phyloP scores from a whole-genome alignment of 371 early-diverging fungal genomes.

The Blakeslea trispora region DNA sequence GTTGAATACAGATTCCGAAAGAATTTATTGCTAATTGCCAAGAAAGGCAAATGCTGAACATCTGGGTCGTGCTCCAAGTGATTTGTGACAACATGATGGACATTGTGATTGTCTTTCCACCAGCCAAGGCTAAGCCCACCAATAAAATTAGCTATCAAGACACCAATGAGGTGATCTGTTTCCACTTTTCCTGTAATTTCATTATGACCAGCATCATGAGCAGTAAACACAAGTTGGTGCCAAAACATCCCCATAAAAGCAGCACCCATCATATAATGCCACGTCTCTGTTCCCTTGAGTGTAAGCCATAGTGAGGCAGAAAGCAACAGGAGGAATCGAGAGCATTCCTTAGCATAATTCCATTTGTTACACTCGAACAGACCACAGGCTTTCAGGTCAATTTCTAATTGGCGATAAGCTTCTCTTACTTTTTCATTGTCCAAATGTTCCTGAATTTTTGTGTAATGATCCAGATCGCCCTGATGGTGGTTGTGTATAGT shows the following conservation, averaged over 20 bases:
- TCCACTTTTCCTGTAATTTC: slow-evolving; percentile 78
- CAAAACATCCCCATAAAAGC: slow-evolving; percentile 75
- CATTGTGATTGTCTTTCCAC: slow-evolving; percentile 97
- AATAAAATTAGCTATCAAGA: slow-evolving; percentile 76
- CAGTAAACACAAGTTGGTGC: slow-evolving; percentile 93
- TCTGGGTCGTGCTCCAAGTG: slow-evolving; percentile 94
- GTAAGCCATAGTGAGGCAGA: slow-evolving; percentile 64
- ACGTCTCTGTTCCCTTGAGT: slow-evolving; percentile 60
- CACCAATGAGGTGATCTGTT: slow-evolving; percentile 82
- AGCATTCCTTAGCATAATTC: slow-evolving; percentile 74
- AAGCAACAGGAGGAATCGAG: slow-evolving; percentile 67
- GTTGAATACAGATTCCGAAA: slow-evolving; percentile 86
- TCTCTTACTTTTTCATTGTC: slow-evolving; percentile 50
- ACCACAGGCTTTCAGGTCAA: slow-evolving; percentile 59
- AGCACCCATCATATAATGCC: slow-evolving; percentile 65
- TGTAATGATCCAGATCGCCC: slow-evolving; percentile 21
- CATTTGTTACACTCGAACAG: slow-evolving; percentile 76
- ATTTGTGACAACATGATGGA: slow-evolving; percentile 92
- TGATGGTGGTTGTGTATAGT: slow-evolving; percentile 31
- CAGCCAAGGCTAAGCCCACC: slow-evolving; percentile 93
- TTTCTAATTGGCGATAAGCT: slow-evolving; percentile 69
- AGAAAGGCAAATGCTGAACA: slow-evolving; percentile 95
- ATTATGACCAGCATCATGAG: slow-evolving; percentile 95
- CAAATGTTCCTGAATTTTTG: slow-evolving; percentile 20
- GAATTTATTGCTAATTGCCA: slow-evolving; percentile 84